Conservation (phyloP, 352 stramenopile species). For the Peronospora belbahrii region DNA sequence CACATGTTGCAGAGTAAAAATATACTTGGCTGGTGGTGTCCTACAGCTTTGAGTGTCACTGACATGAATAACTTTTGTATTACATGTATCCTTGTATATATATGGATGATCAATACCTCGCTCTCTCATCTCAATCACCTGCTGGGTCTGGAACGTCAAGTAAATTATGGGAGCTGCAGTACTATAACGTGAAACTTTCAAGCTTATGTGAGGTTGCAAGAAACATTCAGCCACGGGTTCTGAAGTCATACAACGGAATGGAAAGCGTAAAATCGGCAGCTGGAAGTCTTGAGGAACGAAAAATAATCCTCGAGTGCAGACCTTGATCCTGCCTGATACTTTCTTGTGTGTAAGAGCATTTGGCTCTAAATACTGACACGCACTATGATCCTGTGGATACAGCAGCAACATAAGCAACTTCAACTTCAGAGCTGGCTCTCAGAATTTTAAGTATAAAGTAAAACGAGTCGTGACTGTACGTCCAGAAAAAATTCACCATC, state of each 20-base stretch:
- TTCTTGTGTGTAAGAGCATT: constrained; percentile 29
- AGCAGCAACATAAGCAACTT: constrained; percentile 3
- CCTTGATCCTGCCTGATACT: constrained; percentile 57
- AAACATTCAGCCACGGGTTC: constrained; percentile 53
- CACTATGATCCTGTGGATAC: constrained; percentile 52
- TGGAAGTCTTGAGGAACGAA: constrained; percentile 79
- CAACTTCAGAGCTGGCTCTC: constrained; percentile 4
- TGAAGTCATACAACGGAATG: constrained; percentile 55
- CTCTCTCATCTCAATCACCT: constrained; percentile 67
- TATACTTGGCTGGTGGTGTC: constrained; percentile 34
- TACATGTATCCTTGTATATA: constrained; percentile 25
- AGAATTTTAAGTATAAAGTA: constrained; percentile 12
- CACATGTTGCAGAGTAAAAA: constrained; percentile 76
- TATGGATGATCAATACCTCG: constrained; percentile 67
- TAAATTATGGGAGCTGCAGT: constrained; percentile 20
- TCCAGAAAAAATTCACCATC: constrained; percentile 90
- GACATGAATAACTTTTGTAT: background rate
- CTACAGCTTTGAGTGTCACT: constrained; percentile 3
- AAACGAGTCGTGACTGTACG: constrained; percentile 27
- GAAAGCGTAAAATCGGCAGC: constrained; percentile 70
- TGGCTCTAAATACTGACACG: constrained; percentile 49
- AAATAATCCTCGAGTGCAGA: constrained; percentile 85
- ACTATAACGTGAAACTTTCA: background rate
- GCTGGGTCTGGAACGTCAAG: constrained; percentile 49
- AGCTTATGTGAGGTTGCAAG: constrained; percentile 9